Percentiles rank a stretch among this genome's conserved stretches.
Conservation (phyloP, 2,329 filamentous ascomycete genomes). For the Penicillium sp. region DNA sequence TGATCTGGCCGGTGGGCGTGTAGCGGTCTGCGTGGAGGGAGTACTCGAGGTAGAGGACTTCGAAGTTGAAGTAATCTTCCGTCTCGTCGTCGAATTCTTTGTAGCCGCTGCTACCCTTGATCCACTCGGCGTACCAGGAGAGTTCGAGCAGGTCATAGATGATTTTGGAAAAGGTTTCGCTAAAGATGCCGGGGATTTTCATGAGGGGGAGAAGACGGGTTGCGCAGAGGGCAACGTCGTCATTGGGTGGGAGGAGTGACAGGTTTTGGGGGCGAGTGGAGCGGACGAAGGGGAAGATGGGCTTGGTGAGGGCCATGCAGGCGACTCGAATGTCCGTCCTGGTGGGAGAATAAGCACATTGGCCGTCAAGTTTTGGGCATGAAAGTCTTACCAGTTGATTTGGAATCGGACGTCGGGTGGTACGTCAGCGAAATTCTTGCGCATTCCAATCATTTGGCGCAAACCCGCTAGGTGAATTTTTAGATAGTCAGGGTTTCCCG, state of each 20-base stretch:
- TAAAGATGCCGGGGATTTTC: slow-evolving; percentile 40
- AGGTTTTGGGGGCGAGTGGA: slow-evolving; percentile 34
- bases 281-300: slow-evolving; percentile 43
- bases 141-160: slow-evolving; percentile 41
- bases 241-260: slow-evolving; percentile 32
- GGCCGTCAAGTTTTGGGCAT: not conserved
- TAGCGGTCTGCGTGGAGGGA: slow-evolving; percentile 41
- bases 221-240: slow-evolving; percentile 34
- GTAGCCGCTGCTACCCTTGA: slow-evolving; percentile 33
- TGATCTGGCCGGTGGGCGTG: slow-evolving; percentile 33
- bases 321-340: slow-evolving; percentile 46
- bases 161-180: slow-evolving; percentile 31
- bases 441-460: slow-evolving; percentile 42
- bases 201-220: slow-evolving; percentile 37
- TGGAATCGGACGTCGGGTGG: slow-evolving; percentile 42
- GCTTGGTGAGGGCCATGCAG: slow-evolving; percentile 42
- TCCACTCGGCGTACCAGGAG: slow-evolving; percentile 41
- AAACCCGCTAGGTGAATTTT: slow-evolving; percentile 44
- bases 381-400: slow-evolving; percentile 39
- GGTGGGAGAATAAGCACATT: slow-evolving; percentile 6
- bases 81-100: slow-evolving; percentile 38
- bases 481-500: slow-evolving; percentile 42
- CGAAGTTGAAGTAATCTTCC: slow-evolving; percentile 45
- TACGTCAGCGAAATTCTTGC: slow-evolving; percentile 42
- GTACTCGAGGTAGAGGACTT: slow-evolving; percentile 43